These are phyloP conservation scores for Yamadazyma tumulicola DNA, from an alignment of 805 yeast species.

Conservation along the genomic window DNA sequence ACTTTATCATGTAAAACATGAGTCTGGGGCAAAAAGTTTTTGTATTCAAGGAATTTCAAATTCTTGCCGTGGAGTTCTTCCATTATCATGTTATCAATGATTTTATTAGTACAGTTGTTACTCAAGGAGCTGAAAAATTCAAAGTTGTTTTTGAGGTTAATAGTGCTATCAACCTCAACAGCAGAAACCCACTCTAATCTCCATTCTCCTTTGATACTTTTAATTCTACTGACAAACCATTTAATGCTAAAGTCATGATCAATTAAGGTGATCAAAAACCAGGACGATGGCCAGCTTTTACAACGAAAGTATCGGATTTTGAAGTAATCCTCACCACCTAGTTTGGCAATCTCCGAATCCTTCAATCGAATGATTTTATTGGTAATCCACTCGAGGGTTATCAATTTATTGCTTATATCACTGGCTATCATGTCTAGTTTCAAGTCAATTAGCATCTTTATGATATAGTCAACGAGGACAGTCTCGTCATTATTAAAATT, in stretches of 20 bases:
- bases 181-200: slow-evolving; percentile 44
- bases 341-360: slow-evolving; percentile 35
- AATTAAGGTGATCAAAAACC: slow-evolving; percentile 47
- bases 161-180: slow-evolving; percentile 9
- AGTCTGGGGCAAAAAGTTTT: too few species aligned
- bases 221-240: slow-evolving; percentile 55
- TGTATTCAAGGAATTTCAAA: slow-evolving; percentile 31
- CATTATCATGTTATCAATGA: slow-evolving; percentile 50
- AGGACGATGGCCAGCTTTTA: slow-evolving; percentile 54
- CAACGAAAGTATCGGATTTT: slow-evolving; percentile 41
- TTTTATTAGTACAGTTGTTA: slow-evolving; percentile 42
- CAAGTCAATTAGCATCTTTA: slow-evolving; percentile 39
- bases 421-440: slow-evolving; percentile 46
- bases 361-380: slow-evolving; percentile 51
- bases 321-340: background rate
- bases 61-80: slow-evolving; percentile 44
- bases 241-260: slow-evolving; percentile 33
- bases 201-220: slow-evolving; percentile 52
- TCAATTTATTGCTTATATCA: slow-evolving; percentile 53
- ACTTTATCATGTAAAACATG: background rate
- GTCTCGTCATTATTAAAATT: slow-evolving; percentile 23
- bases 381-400: slow-evolving; percentile 68
- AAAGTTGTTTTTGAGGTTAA: slow-evolving; percentile 14
- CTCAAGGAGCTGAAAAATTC: slow-evolving; percentile 38
- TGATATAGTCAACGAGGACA: slow-evolving; percentile 29